Conservation (phyloP, 805 yeast genomes). For the Starmera quercuum region DNA sequence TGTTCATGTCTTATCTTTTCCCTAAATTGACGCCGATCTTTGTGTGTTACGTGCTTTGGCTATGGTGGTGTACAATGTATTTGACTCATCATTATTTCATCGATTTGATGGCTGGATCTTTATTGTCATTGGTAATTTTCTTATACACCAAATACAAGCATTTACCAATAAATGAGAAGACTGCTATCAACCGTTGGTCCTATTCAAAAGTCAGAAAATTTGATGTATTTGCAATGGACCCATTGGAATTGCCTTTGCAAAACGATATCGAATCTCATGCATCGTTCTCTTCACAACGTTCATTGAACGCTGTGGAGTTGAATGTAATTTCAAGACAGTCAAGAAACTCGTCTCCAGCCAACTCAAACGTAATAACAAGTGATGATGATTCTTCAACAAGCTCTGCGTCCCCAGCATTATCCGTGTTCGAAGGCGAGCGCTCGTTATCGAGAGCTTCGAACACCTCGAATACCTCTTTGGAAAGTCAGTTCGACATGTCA, state of each 20-base stretch:
- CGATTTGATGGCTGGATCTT: constrained; percentile 90
- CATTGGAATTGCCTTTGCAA: constrained; percentile 19
- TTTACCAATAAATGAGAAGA: constrained; percentile 52
- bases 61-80: constrained; percentile 99
- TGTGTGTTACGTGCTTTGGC: constrained; percentile 77
- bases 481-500: constrained; percentile 9
- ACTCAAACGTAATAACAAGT: not conserved
- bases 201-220: constrained; percentile 35
- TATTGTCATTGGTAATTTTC: constrained; percentile 66
- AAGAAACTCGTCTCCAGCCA: constrained; percentile 1
- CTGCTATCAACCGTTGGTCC: constrained; percentile 63
- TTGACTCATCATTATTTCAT: constrained; percentile 94
- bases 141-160: constrained; percentile 57
- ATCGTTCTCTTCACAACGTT: constrained; percentile 16
- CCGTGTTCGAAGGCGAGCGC: constrained; percentile 22
- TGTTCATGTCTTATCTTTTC: constrained; percentile 77
- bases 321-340: constrained; percentile 14
- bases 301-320: constrained; percentile 17
- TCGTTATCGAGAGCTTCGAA: constrained; percentile 20
- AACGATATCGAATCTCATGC: constrained; percentile 24
- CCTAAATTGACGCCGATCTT: constrained; percentile 63
- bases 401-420: constrained; percentile 12
- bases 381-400: constrained; percentile 4
- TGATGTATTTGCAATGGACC: constrained; percentile 27
- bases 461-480: constrained; percentile 27